These are phyloP conservation scores for Mallotus japonicus DNA, from an alignment of 441 rosid species.

Conservation along the genomic window DNA sequence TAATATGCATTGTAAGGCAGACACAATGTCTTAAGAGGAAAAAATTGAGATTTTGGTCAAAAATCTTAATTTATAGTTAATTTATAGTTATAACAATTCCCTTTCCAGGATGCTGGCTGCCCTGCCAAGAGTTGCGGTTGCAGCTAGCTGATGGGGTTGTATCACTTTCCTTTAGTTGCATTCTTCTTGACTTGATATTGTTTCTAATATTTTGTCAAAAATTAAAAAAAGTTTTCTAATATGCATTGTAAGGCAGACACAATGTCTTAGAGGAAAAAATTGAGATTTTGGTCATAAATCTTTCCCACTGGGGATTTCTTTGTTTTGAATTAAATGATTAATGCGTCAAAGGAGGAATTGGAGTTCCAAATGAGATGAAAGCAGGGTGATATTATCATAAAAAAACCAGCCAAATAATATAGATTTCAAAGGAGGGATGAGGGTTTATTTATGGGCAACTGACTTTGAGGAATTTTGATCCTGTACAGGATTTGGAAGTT, in stretches of 20 bases:
- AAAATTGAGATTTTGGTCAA: not conserved
- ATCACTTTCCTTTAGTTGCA: not conserved
- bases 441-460: not conserved
- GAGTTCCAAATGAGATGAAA: not conserved
- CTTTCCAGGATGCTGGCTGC: not conserved
- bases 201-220: not conserved
- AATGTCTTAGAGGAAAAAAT: not conserved
- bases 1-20: not conserved
- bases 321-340: not conserved
- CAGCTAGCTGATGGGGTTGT: constrained; percentile 5
- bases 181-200: not conserved
- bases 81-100: constrained; percentile 3
- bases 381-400: not conserved
- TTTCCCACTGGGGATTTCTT: not conserved
- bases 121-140: not conserved
- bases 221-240: not conserved
- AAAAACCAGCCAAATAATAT: not conserved
- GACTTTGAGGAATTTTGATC: not conserved
- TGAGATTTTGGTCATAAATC: not conserved
- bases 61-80: not conserved
- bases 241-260: not conserved
- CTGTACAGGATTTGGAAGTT: not conserved
- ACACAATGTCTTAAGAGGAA: not conserved
- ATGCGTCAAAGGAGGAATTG: not conserved
- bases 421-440: not conserved